These are phyloP conservation scores for Neurospora africana DNA, from an alignment of 495 filamentous ascomycete genomes.

Conservation along the genomic window DNA sequence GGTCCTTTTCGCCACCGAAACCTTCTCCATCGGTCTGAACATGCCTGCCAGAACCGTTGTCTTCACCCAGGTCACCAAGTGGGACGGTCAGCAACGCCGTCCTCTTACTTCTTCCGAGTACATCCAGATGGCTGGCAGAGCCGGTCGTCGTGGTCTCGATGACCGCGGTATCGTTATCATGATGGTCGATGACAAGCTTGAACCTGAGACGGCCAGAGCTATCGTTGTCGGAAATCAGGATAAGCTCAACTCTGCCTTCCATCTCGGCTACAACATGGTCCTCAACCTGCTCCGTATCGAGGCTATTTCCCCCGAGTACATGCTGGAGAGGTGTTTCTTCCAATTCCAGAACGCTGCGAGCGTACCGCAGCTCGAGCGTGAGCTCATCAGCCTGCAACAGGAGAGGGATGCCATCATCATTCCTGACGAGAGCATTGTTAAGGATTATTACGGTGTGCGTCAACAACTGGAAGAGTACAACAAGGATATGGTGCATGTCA, in stretches of 20 bases:
- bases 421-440: constrained; percentile 71
- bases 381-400: constrained; percentile 62
- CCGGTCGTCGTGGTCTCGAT: constrained; percentile 91
- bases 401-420: constrained; percentile 64
- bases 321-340: constrained; percentile 93
- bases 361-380: constrained; percentile 69
- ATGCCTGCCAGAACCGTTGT: constrained; percentile 99
- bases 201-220: constrained; percentile 81
- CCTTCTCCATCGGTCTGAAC: constrained; percentile 96
- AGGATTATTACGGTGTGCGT: constrained; percentile 82
- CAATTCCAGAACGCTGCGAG: constrained; percentile 93
- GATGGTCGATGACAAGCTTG: constrained; percentile 97
- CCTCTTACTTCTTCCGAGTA: constrained; percentile 95
- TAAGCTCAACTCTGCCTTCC: constrained; percentile 91
- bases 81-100: constrained; percentile 69
- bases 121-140: constrained; percentile 96
- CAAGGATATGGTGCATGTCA: constrained; percentile 77
- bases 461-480: constrained; percentile 71
- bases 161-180: constrained; percentile 98
- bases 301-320: constrained; percentile 90
- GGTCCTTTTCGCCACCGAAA: constrained; percentile 94
- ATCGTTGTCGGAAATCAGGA: constrained; percentile 96
- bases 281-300: constrained; percentile 92
- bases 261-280: constrained; percentile 99
- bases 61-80: constrained; percentile 92